These are phyloP conservation scores for Thelonectria olida DNA, from an alignment of 2,329 filamentous ascomycete species.

Conservation along the genomic window DNA sequence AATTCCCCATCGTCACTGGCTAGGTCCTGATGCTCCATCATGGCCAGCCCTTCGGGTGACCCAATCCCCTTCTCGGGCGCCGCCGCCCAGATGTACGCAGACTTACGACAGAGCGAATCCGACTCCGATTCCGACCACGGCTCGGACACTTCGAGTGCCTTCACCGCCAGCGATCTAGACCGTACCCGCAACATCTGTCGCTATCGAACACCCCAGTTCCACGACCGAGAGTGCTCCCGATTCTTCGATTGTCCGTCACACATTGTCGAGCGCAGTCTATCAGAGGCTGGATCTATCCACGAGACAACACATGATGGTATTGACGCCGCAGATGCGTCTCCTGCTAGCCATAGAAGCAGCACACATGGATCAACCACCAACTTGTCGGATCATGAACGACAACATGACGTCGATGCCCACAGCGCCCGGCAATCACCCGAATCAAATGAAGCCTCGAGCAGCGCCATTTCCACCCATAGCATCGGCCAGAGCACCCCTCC, in stretches of 20 bases:
- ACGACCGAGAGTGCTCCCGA: slow-evolving; percentile 56
- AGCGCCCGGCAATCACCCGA: neutral
- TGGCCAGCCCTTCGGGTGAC: slow-evolving; percentile 38
- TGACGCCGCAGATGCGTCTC: slow-evolving; percentile 16
- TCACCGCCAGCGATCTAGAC: slow-evolving; percentile 46
- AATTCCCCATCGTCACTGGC: slow-evolving; percentile 6
- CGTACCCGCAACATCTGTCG: slow-evolving; percentile 41
- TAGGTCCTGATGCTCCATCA: slow-evolving; percentile 36
- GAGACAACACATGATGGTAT: slow-evolving; percentile 35
- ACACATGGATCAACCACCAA: neutral
- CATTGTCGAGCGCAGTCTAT: slow-evolving; percentile 49
- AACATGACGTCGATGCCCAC: neutral
- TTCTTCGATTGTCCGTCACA: slow-evolving; percentile 62
- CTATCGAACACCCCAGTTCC: slow-evolving; percentile 50
- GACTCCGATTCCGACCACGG: slow-evolving; percentile 39
- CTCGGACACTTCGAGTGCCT: slow-evolving; percentile 48
- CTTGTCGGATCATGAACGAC: neutral
- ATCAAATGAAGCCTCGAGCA: neutral
- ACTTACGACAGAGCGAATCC: slow-evolving; percentile 24
- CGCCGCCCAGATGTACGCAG: slow-evolving; percentile 24
- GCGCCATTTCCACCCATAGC: neutral
- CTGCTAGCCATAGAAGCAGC: slow-evolving; percentile 6
- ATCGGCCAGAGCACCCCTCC: neutral
- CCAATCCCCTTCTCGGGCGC: slow-evolving; percentile 30
- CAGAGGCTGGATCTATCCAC: slow-evolving; percentile 35